phyloP scores from a whole-genome alignment of 1,284 basidiomycete genomes.

The Anthracocystis walkeri region DNA sequence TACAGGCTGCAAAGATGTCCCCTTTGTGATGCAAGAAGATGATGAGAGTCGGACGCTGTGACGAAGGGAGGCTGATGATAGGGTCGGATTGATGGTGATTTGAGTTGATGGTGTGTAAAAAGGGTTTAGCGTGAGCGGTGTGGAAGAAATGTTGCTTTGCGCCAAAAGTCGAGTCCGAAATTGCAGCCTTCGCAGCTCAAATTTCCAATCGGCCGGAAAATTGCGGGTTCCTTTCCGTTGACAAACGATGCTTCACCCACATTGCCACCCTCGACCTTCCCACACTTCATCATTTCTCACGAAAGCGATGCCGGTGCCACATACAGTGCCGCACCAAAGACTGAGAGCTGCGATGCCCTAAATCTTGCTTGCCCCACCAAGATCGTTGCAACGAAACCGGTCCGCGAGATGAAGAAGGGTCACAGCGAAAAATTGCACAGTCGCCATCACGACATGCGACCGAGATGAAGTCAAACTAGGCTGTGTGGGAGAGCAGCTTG shows the following conservation, averaged over 20 bases:
- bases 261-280: background rate
- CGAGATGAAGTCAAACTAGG: slow-evolving; percentile 5
- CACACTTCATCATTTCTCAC: background rate
- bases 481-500: slow-evolving; percentile 8
- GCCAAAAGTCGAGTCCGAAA: slow-evolving; percentile 1
- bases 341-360: background rate
- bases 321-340: too few relatives aligned
- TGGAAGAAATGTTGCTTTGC: slow-evolving; percentile 10
- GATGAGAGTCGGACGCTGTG: background rate
- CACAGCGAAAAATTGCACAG: slow-evolving; percentile 1
- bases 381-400: background rate
- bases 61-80: slow-evolving; percentile 1
- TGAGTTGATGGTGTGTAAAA: background rate
- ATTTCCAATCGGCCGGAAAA: slow-evolving; percentile 21
- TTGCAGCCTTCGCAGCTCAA: background rate
- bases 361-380: slow-evolving; percentile 6
- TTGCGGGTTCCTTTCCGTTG: background rate
- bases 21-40: background rate
- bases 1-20: background rate
- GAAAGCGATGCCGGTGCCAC: background rate
- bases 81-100: background rate
- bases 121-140: slow-evolving; percentile 4
- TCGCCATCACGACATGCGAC: slow-evolving; percentile 20
- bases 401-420: slow-evolving; percentile 7
- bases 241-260: slow-evolving; percentile 1